Evolutionary conservation across 768 basidiomycete genomes (phyloP), one percentile per base, ranked within the genome.

Genomic region (Tylopilus felleus): DNA sequence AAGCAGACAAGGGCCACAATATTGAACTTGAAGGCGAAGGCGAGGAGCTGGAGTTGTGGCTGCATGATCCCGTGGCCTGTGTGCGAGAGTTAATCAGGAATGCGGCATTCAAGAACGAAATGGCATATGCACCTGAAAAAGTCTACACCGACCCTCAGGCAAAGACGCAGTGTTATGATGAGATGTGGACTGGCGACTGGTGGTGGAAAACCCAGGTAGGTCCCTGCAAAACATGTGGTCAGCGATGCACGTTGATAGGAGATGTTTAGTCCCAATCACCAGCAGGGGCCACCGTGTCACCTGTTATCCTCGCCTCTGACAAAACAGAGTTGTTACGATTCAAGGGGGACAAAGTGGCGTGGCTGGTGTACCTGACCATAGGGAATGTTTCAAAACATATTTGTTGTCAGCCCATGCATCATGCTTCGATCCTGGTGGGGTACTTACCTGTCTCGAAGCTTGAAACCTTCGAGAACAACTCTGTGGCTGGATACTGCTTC

Each of bases 321-420:
- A 58, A 56, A 23, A 58, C 47, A 0, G 21, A 58, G 8, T 5
- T 58, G 13, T 52, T 25, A 0, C 0, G 13, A 0, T 58, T 52
- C 21, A 58, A 38, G 8, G 57, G 54, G 0, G 22, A 58, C 9
- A 58, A 55, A 14, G 52, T 0, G 0, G 36, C 42, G 0, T 58
- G 57, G 57, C 57, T 47, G 1, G 54, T 58, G 0, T 58, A 58
- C 16, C 12, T 58, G 0, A 58, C 4, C 1, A 48, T 58, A 2
- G 22, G 47, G 0, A 59, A 59, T 16, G 19, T 49, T 0, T 39
- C 48, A 8, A 49, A 49, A 10, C 6, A 17, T 0, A 2, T 49
- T 5, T 10, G 12, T 8, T 8, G 38, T 29, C n/a, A 49, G 27
- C 48, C 38, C 2, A 3, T 12, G 1, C 6, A 19, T 0, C n/a